Percentiles rank a stretch among this genome's conserved stretches.
Conservation (phyloP, 768 basidiomycete species). For the Hydnomerulius pinastri region DNA sequence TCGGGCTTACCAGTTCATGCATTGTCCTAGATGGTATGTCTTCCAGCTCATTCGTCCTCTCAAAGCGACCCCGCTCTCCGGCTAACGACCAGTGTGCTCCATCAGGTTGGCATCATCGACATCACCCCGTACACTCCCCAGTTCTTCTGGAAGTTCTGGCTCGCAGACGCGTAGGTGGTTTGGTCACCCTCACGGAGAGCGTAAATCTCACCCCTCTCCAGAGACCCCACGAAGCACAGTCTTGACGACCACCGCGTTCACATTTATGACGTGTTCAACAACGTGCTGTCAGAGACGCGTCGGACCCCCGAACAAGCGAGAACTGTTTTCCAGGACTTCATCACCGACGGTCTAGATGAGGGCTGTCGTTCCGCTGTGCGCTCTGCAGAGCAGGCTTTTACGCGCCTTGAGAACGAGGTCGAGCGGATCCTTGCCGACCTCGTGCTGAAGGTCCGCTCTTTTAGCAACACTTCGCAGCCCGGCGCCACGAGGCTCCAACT, state of each 20-base stretch:
- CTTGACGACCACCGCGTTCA: slow-evolving; percentile 45
- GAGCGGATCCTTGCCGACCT: slow-evolving; percentile 41
- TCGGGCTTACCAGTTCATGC: too few species aligned
- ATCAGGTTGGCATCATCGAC: slow-evolving; percentile 3
- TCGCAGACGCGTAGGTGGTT: slow-evolving; percentile 43
- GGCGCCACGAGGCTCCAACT: slow-evolving; percentile 18
- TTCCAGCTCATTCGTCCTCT: too few species aligned
- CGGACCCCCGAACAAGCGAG: slow-evolving; percentile 35
- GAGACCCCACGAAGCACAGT: slow-evolving; percentile 32
- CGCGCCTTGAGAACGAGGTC: slow-evolving; percentile 43
- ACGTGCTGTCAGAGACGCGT: slow-evolving; percentile 48
- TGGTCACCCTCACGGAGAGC: not conserved
- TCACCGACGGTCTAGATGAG: slow-evolving; percentile 31
- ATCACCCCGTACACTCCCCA: slow-evolving; percentile 44
- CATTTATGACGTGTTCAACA: slow-evolving; percentile 53
- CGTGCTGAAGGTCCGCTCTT: slow-evolving; percentile 33
- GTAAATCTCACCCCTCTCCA: not conserved
- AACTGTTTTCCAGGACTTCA: slow-evolving; percentile 48
- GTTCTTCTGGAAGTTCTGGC: slow-evolving; percentile 54
- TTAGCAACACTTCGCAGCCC: slow-evolving; percentile 5
- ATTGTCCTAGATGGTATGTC: not conserved
- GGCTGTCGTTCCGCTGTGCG: slow-evolving; percentile 39
- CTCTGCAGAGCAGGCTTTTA: slow-evolving; percentile 47
- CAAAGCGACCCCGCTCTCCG: too few species aligned
- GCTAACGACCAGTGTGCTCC: not conserved